Conservation (phyloP, 2,329 filamentous ascomycete genomes). For the Madurella fahalii region DNA sequence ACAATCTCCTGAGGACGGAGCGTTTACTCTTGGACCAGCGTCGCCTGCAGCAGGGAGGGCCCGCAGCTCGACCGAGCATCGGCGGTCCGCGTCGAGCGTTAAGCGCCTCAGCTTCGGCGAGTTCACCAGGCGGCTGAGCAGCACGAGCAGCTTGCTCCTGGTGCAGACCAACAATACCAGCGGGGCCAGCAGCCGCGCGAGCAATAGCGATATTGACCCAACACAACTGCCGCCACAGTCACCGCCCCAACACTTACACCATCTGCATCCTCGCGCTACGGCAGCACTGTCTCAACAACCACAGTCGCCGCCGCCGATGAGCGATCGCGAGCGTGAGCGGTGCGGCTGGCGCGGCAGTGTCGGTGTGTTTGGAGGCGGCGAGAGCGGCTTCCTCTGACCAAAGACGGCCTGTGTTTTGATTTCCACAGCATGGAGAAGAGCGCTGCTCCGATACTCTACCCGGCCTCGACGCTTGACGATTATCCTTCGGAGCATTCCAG, state of each 20-base stretch:
- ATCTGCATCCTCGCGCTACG: slow-evolving; percentile 26
- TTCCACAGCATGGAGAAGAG: neutral
- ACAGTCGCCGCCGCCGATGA: slow-evolving; percentile 29
- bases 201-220: slow-evolving; percentile 39
- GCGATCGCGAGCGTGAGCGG: slow-evolving; percentile 34
- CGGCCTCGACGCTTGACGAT: neutral
- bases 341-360: slow-evolving; percentile 57
- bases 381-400: slow-evolving; percentile 52
- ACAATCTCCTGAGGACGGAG: slow-evolving; percentile 32
- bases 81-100: slow-evolving; percentile 49
- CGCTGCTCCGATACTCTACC: neutral
- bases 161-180: slow-evolving; percentile 53
- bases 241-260: slow-evolving; percentile 29
- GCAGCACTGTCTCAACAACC: slow-evolving; percentile 31
- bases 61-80: slow-evolving; percentile 39
- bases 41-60: neutral
- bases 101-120: slow-evolving; percentile 60
- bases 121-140: slow-evolving; percentile 57
- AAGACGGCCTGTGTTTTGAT: neutral
- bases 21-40: slow-evolving; percentile 19
- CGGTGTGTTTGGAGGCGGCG: slow-evolving; percentile 46
- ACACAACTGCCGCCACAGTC: slow-evolving; percentile 33
- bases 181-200: slow-evolving; percentile 43
- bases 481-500: neutral
- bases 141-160: slow-evolving; percentile 56